Evolutionary conservation across 768 basidiomycete genomes (phyloP), one percentile per base, ranked within the genome.

Genomic region (Agrocybe pediades): DNA sequence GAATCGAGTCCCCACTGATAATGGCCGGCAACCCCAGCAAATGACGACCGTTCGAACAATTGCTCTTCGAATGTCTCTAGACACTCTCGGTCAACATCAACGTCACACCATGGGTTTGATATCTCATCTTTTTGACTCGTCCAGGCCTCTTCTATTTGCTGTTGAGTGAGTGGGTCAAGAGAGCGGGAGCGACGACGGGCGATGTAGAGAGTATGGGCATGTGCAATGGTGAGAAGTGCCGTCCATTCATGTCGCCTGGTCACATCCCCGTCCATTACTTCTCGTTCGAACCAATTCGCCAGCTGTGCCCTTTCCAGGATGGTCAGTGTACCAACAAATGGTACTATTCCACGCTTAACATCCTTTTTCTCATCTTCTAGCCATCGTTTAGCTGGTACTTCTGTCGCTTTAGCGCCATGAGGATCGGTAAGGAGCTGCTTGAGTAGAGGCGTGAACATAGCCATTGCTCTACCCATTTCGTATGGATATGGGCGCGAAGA

Each of bases 221-320:
- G 57, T 25, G 57, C 49, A 21, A 58, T 46, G 13, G 60, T 54
- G 19, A 59, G 45, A 6, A 50, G 41, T 3, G 44, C 53, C 3
- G 59, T 9, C 61, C 58, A 59, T 15, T 25, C 44, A 6, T 27
- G 25, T 21, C 54, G 54, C 1, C n/a, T 24, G 15, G 49, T 46
- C 23, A 23, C 11, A 16, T 62, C 41, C 25, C 50, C 40, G 21
- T 42, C n/a, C 4, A 17, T 54, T 3, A 65, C 54, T 26, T 64
- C 46, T 8, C 3, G 23, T 9, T 69, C 63, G 41, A 66, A 62
- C 68, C 68, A 67, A 36, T 67, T 67, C 0, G 56, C 41, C 9
- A 67, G 49, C 43, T 61, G 51, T 15, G 65, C 67, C 0, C 54
- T 59, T 40, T 67, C 61, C 6, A 47, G 41, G 16, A 64, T 19